These are phyloP conservation scores for Jamesozyma piceae DNA, from an alignment of 805 yeast genomes.

Conservation along the genomic window DNA sequence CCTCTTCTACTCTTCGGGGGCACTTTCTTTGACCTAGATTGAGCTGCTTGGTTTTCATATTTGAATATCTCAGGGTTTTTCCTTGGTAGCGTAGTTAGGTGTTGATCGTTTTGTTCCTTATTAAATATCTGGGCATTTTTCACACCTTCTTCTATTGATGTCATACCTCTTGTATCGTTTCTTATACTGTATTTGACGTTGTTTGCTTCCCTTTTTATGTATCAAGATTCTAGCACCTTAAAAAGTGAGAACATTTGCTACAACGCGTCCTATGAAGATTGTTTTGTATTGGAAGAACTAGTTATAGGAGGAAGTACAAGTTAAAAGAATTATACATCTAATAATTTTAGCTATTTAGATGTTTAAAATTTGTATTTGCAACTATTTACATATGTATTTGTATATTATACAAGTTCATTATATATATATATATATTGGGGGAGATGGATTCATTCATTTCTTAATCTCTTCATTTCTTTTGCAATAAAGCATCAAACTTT, in stretches of 20 bases:
- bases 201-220: neutral
- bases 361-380: too few species aligned
- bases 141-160: neutral
- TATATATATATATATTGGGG: neutral
- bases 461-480: conserved; percentile 3
- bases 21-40: neutral
- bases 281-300: too few species aligned
- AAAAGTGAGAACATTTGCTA: too few species aligned
- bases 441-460: neutral
- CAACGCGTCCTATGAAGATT: too few species aligned
- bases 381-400: neutral
- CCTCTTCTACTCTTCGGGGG: conserved; percentile 4
- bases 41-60: conserved; percentile 3
- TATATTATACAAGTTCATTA: too few species aligned
- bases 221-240: too few species aligned
- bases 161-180: neutral
- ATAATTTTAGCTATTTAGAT: too few species aligned
- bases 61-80: conserved; percentile 13
- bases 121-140: conserved; percentile 8
- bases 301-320: too few species aligned
- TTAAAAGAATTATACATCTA: too few species aligned
- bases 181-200: neutral
- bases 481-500: conserved; percentile 70
- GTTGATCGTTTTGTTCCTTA: conserved; percentile 6
- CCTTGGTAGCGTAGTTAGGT: conserved; percentile 10